phyloP scores from a whole-genome alignment of 1,284 basidiomycete species.

The Ustilago bromivora region DNA sequence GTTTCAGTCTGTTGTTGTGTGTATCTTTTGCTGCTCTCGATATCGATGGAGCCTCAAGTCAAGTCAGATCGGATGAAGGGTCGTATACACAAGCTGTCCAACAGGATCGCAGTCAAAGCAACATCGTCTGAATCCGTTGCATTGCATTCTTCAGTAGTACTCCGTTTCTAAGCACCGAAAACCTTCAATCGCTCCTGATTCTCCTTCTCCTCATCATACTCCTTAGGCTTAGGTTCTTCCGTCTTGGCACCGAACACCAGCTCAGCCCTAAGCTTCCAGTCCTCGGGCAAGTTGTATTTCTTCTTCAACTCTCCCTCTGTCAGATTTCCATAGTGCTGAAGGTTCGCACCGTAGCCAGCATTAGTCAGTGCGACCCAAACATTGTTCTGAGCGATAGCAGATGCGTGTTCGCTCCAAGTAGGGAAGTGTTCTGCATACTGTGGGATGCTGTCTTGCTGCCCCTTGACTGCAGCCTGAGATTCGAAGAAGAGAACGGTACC shows the following conservation, averaged over 20 bases:
- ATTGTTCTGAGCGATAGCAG: conserved; percentile 70
- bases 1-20: neutral
- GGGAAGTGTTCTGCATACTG: conserved; percentile 71
- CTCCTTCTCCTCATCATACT: conserved; percentile 35
- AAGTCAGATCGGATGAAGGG: too few species aligned
- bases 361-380: conserved; percentile 72
- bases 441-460: conserved; percentile 70
- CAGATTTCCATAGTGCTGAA: conserved; percentile 70
- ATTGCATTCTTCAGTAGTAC: too few species aligned
- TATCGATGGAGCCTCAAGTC: too few species aligned
- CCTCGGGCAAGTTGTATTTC: conserved; percentile 68
- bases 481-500: conserved; percentile 73
- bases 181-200: conserved; percentile 27
- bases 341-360: conserved; percentile 72
- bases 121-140: neutral
- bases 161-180: conserved; percentile 21
- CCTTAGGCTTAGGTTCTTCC: conserved; percentile 28
- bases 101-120: too few species aligned
- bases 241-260: conserved; percentile 71
- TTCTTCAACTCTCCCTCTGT: conserved; percentile 59
- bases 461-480: conserved; percentile 48
- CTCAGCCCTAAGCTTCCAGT: conserved; percentile 71
- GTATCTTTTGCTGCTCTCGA: neutral
- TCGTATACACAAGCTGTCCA: too few species aligned
- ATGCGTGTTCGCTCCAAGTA: conserved; percentile 49